Base-by-base conservation (phyloP, 2,329 filamentous ascomycete genomes). In the Penicillium rolfsii region DNA sequence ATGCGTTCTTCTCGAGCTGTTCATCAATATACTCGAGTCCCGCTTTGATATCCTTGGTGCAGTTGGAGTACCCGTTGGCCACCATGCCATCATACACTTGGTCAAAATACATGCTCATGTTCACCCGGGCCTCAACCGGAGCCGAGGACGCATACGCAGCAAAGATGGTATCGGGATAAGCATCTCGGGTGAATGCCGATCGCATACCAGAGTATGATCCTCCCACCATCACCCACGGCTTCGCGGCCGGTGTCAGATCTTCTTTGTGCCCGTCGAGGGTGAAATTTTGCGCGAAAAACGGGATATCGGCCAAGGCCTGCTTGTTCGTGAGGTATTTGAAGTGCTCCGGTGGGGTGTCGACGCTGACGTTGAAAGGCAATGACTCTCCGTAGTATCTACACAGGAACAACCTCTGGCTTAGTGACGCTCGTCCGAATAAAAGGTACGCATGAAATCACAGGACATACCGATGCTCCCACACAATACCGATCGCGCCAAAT, bases 21-120 rank as follows among this genome's bases (percentile, higher is more conserved):
- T 69, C 67, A 64, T 85, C 83, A 48, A 85, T 81, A 63, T 82
- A 82, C 28, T 71, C 62, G 40, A 83, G 73, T 3, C 81, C 81
- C 5, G 81, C 80, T 16, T 81, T 76, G 53, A 84, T 75, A 60
- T 85, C 82, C 12, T 74, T 73, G 12, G 80, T 78, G 70, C 83
- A 85, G 67, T 83, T 84, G 3, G 73, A 73, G 38, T 79, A 76
- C 60, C 83, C 84, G 58, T 83, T 83, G 5, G 74, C 76, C 4
- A 78, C 74, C 72, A 85, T 75, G 3, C 80, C 81, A 11, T 74
- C 76, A 64, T 80, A 80, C 2, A 85, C 69, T 40, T 82, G 79
- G 24, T 84, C 81, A 55, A 76, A 84, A 66, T 84, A 85, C 24
- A 77, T 70, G n/a, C 77, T 78, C 78, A 83, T 82, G 59, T 84